Base-by-base conservation (phyloP, 2,329 filamentous ascomycete genomes). In the Epichloe gansuensis region DNA sequence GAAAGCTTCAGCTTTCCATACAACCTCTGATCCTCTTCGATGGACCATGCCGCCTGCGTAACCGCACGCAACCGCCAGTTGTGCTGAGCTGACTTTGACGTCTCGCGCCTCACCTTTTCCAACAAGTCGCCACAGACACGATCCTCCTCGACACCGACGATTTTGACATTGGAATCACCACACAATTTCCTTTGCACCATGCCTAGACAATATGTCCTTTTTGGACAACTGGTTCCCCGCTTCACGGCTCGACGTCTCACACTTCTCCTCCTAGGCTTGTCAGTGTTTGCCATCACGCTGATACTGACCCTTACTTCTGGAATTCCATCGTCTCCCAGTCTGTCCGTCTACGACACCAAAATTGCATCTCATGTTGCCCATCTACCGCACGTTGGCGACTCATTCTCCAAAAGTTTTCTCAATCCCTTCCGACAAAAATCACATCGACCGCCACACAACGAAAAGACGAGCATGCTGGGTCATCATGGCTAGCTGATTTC, bases 401-500 rank as follows among this genome's bases (percentile, higher is more conserved):
- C 72, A 37, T 57, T 72, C 34, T 72, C 74, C 48, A 77, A 72
- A 62, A 78, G 68, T 59, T 71, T 72, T 21, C 68, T 78, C 58
- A 85, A 84, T 59, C 85, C 83, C 0, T 91, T 91, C 66, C 77
- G 78, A 42, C 78, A 80, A 42, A 78, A 82, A 21, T 77, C 82
- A 11, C 88, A 94, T 65, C 78, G 82, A 55, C 86, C 86, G 17
- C 80, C 84, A 3, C 77, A 83, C 51, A 85, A 91, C 66, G 80
- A 82, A 57, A 91, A 66, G 91, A 88, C 64, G 86, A 85, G 5
- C 83, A 80, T 63, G 86, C 84, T 48, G 86, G 86, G 56, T 83
- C 86, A 37, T 83, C 82, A 55, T 97, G 91, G 91, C 88, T 89
- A 69, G 83, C 81, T 57, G 84, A 95, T 67, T 94, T 86, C 83